Evolutionary conservation across 352 stramenopile species (phyloP).

Genomic region (Phytophthora palmivora): DNA sequence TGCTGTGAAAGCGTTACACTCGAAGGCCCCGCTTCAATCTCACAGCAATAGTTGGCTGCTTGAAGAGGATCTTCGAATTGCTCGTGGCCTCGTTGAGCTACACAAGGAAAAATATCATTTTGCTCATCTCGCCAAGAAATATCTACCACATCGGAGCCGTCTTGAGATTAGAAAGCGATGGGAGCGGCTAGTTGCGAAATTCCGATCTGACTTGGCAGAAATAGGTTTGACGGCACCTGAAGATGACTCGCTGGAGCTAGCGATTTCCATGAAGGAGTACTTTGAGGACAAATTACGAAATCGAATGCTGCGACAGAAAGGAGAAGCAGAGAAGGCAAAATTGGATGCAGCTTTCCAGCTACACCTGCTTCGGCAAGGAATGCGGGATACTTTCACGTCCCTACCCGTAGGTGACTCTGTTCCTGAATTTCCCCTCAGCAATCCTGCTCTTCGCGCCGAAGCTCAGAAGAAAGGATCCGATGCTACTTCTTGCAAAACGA

Average conservation of each 20-base stretch:
- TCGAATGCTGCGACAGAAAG: conserved; percentile 30
- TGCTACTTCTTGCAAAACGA: conserved; percentile 42
- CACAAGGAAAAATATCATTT: conserved; percentile 72
- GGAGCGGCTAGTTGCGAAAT: conserved; percentile 49
- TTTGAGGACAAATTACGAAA: conserved; percentile 60
- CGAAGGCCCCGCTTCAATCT: conserved; percentile 41
- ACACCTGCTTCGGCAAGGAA: conserved; percentile 29
- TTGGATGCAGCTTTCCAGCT: conserved; percentile 35
- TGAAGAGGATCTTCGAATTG: conserved; percentile 84
- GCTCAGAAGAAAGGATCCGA: conserved; percentile 25
- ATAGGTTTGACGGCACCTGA: conserved; percentile 35
- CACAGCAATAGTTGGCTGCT: conserved; percentile 65
- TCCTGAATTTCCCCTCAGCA: conserved; percentile 5
- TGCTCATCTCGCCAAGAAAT: conserved; percentile 56
- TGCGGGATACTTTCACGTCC: conserved; percentile 1
- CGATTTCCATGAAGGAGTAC: conserved; percentile 57
- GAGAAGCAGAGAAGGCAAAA: conserved; percentile 35
- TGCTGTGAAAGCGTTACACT: conserved; percentile 68
- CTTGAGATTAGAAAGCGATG: conserved; percentile 76
- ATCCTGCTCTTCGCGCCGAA: conserved; percentile 4
- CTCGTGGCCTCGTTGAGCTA: conserved; percentile 72
- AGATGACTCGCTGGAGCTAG: conserved; percentile 56
- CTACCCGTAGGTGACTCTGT: conserved; percentile 1
- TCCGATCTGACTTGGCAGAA: conserved; percentile 36
- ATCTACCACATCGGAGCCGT: conserved; percentile 73